These are phyloP conservation scores for Waltergamsia citrina DNA, from an alignment of 2,329 filamentous ascomycete species.

Conservation along the genomic window DNA sequence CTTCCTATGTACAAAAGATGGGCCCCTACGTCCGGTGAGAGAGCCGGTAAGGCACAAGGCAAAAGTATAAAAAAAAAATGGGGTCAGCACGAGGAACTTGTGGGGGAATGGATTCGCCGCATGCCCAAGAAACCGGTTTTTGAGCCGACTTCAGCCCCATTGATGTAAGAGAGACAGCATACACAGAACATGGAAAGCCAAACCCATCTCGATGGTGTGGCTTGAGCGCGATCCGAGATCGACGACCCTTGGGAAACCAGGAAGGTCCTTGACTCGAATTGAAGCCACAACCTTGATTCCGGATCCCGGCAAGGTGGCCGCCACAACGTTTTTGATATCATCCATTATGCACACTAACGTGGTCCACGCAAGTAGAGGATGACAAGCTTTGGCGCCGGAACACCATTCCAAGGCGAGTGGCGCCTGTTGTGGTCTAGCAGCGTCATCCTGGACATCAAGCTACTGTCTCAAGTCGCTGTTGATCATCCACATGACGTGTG, in stretches of 20 bases:
- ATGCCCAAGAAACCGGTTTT: constrained; percentile 4
- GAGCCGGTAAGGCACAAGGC: too few species aligned
- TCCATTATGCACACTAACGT: too few species aligned
- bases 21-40: too few species aligned
- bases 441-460: constrained; percentile 1
- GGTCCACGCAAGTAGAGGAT: too few species aligned
- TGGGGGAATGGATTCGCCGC: neutral
- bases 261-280: neutral
- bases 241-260: neutral
- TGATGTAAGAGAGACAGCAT: neutral
- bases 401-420: constrained; percentile 1
- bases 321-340: constrained; percentile 1
- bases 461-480: neutral
- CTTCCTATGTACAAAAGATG: too few species aligned
- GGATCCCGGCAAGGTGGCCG: constrained; percentile 1
- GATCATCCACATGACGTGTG: constrained; percentile 1
- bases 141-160: neutral
- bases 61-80: too few species aligned
- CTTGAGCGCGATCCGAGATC: neutral
- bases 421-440: neutral
- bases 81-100: neutral
- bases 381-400: neutral
- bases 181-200: too few species aligned
- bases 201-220: constrained; percentile 4
- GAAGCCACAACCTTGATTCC: neutral